Evolutionary conservation across 805 yeast genomes (phyloP).

Genomic region (Maudiozyma serrabonitensis): DNA sequence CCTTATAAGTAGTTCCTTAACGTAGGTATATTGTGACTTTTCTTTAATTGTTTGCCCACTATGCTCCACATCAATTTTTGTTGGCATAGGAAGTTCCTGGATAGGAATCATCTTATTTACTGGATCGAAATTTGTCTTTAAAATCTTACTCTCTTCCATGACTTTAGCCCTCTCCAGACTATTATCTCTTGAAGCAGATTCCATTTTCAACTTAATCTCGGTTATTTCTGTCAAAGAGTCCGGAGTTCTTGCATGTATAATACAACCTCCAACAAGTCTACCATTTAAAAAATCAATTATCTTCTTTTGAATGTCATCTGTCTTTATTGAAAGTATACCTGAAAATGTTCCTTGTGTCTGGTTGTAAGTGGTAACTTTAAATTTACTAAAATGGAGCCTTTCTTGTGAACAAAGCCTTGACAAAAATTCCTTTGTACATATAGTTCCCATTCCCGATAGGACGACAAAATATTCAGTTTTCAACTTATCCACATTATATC

Average conservation of each 20-base stretch:
- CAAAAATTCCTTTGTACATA: slow-evolving; percentile 24
- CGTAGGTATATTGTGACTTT: slow-evolving; percentile 2
- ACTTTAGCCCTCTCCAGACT: not conserved
- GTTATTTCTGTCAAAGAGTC: not conserved
- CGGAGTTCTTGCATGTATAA: slow-evolving; percentile 1
- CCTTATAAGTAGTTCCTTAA: slow-evolving; percentile 19
- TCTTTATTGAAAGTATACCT: slow-evolving; percentile 19
- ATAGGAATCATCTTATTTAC: too few species aligned
- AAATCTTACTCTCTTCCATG: not conserved
- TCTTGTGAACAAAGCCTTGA: slow-evolving; percentile 19
- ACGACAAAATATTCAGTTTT: slow-evolving; percentile 7
- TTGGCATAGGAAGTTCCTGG: too few species aligned
- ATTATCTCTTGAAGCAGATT: not conserved
- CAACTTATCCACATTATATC: slow-evolving; percentile 5
- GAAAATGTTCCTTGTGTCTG: slow-evolving; percentile 12
- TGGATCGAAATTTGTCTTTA: too few species aligned
- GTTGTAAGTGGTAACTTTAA: slow-evolving; percentile 3
- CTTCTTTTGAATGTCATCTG: slow-evolving; percentile 14
- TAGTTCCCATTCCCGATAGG: slow-evolving; percentile 20
- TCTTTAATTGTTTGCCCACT: not conserved
- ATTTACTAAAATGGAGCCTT: slow-evolving; percentile 4
- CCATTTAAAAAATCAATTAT: slow-evolving; percentile 16
- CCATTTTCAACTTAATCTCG: not conserved
- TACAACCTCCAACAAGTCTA: slow-evolving; percentile 23
- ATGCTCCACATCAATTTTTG: too few species aligned